Evolutionary conservation across 371 early-diverging fungal genomes (phyloP), one percentile per base, ranked within the genome.

Genomic region (Haplosporangium sp.): DNA sequence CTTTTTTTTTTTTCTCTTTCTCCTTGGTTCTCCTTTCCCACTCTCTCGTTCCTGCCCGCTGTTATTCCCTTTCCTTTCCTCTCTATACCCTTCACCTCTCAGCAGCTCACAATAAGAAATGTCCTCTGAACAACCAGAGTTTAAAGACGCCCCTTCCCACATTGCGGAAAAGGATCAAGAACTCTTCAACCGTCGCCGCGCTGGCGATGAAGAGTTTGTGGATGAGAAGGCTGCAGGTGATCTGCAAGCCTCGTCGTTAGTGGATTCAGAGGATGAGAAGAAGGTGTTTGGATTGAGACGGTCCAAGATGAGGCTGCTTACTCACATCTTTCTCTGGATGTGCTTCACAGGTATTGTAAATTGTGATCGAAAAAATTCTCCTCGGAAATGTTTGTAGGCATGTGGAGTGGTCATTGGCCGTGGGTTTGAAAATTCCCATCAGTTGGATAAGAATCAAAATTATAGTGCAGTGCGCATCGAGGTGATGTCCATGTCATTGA

Each of bases 261-360:
- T 5, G 46, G 59, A 73, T 20, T 10, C 18, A 37, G 67, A 73
- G 41, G 65, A 70, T 21, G 55, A 75, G 21, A 70, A 76, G 71
- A 76, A 76, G 71, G 61, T 76, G 37, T 13, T 76, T 53, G 76
- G 76, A n/a, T 40, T 76, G 29, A 50, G 47, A 5, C 42, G 56
- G 54, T 53, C 40, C 50, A 59, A 21, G 48, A 62, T 74, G 43
- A 69, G 47, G 18, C 55, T 21, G 54, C 12, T 76, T 18, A 10
- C 20, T 42, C 76, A 76, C 10, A 38, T 55, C 21, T 38, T 69
- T 43, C 16, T 51, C 59, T 76, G 76, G 76, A 12, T 70, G 46
- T 59, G 45, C 40, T 76, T 76, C 64, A 76, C 76, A 40, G 76
- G 76, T 76, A 76, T n/a, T 46, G 42, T 9, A 37, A 14, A 37